Evolutionary conservation across 768 basidiomycete genomes (phyloP).

Genomic region (Gloeopeniophorella convolvens): DNA sequence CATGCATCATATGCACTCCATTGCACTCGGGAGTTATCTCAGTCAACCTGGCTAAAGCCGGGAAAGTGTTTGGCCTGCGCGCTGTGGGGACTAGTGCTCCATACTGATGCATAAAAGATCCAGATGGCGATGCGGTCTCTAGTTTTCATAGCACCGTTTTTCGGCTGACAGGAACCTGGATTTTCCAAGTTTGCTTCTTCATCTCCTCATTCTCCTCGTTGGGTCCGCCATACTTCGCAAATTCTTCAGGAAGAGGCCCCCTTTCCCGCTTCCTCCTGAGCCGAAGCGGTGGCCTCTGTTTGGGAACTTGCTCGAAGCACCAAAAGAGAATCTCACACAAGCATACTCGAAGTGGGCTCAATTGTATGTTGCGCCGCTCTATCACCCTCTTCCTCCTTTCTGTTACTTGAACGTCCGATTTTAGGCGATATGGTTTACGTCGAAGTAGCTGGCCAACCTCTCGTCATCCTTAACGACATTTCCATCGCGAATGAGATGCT

Average conservation of each 20-base stretch:
- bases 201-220: no score
- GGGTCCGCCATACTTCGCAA: no score
- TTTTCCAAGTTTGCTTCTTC: no score
- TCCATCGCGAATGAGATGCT: constrained; percentile 8
- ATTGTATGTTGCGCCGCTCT: neutral
- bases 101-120: no score
- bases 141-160: no score
- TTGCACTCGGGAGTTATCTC: no score
- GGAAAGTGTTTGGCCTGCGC: no score
- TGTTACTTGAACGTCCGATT: neutral
- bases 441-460: constrained; percentile 3
- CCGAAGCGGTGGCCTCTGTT: constrained; percentile 7
- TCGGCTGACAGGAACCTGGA: no score
- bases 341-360: neutral
- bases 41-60: no score
- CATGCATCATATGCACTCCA: no score
- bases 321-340: neutral
- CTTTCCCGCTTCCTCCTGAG: constrained; percentile 1
- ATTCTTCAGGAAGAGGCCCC: neutral
- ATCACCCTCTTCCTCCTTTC: neutral
- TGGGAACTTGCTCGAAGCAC: constrained; percentile 6
- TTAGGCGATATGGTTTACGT: constrained; percentile 4
- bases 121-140: no score
- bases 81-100: no score
- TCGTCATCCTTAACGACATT: neutral